A percentile compares a stretch with the other conserved stretches of the same genome.
phyloP scores from a whole-genome alignment of 2,329 filamentous ascomycete species.

The Stenocarpella maydis region DNA sequence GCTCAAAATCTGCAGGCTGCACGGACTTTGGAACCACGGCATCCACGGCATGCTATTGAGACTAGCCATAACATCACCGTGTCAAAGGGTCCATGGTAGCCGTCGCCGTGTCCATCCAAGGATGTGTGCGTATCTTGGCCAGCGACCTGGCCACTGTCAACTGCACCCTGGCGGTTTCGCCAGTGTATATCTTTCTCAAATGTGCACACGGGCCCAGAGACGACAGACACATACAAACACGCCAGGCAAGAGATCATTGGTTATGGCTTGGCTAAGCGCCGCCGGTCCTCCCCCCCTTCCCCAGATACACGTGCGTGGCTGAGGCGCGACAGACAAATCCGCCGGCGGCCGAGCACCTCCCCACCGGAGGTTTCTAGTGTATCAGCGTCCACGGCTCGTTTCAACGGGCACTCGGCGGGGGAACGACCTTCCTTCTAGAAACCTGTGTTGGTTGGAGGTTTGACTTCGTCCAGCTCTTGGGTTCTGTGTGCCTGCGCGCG shows the following conservation, averaged over 20 bases:
- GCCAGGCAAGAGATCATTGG: not conserved
- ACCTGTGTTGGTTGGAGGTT: conserved; percentile 15
- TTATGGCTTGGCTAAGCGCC: conserved; percentile 6
- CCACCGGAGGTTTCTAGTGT: conserved; percentile 14
- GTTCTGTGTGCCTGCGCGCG: not conserved
- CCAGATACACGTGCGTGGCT: conserved; percentile 19
- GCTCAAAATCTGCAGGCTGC: conserved; percentile 1
- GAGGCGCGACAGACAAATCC: not conserved
- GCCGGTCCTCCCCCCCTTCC: no score
- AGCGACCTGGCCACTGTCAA: not conserved
- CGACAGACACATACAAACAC: not conserved
- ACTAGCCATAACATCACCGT: not conserved
- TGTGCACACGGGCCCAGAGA: not conserved
- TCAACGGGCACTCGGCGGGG: conserved; percentile 4
- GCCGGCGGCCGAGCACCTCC: conserved; percentile 12
- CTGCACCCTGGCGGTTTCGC: not conserved
- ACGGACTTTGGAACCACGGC: not conserved
- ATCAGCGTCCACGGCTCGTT: not conserved
- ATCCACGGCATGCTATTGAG: not conserved
- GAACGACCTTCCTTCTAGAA: conserved; percentile 18
- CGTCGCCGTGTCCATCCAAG: not conserved
- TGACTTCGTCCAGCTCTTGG: conserved; percentile 18
- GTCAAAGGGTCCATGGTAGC: not conserved
- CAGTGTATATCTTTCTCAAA: not conserved
- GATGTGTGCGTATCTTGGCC: conserved; percentile 3